Base-by-base conservation (phyloP, 768 basidiomycete species). In the Mycena polygramma region DNA sequence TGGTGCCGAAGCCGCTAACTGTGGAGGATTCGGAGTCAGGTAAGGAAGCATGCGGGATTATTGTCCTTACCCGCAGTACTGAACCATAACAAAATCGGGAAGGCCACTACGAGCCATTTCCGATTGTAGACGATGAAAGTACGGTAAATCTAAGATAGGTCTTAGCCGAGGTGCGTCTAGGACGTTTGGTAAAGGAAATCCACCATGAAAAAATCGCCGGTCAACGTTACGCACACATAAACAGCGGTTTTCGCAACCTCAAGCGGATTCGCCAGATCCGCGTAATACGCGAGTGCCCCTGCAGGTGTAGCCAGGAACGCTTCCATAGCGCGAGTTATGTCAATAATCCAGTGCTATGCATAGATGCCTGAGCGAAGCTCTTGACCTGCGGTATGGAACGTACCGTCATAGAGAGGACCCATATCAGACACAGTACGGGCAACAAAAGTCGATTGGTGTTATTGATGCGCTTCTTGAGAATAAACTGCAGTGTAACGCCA, bases 71-170 rank as follows among this genome's bases (percentile, higher is more conserved):
- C 54, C 22, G 17, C 70, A 11, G 59, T 58, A 2, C 36, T 60
- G 4, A 52, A 0, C 70, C 70, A 71, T 0, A 64, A 19, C 13
- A 71, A 9, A 10, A 62, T 63, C 1, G 72, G 72, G 11, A 73
- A 22, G 0, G 24, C 17, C 6, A 73, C 61, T 7, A 70, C 26
- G 6, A 43, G 6, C 64, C 68, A 58, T 7, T 20, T 57, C 15
- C 72, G 68, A 36, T 70, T 63, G 68, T 69, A 69, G 13, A 73
- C 68, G 1, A 69, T 37, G 37, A 22, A 70, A 35, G 36, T 53
- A 0, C 72, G 72, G 24, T 63, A 73, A 1, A 73, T 73, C 63
- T 70, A 22, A n/a, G n/a, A n/a, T n/a, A n/a, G n/a, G n/a, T n/a
- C n/a, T n/a, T 39, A 13, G 39, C 7, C 39, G 7, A 45, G 17